Conservation (phyloP, 306 rosid species). For the Boehmeria nivea region DNA sequence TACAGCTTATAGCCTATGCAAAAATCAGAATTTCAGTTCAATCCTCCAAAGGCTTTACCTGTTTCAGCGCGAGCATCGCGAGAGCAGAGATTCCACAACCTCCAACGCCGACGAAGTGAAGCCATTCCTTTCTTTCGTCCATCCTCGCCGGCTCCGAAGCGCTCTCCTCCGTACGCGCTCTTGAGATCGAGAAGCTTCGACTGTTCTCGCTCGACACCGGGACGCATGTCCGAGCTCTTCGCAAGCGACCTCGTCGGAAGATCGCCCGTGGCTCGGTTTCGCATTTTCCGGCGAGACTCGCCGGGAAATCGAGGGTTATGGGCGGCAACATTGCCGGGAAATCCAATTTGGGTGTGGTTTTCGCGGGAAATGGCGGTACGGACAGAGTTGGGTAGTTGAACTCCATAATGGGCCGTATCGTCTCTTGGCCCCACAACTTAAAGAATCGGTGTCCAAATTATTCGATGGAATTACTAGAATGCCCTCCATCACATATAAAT, state of each 20-base stretch:
- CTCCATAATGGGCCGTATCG: not conserved
- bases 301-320: slow-evolving; percentile 1
- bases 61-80: slow-evolving; percentile 28
- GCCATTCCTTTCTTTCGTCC: slow-evolving; percentile 14
- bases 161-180: slow-evolving; percentile 6
- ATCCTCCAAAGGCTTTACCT: too few species aligned
- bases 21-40: not conserved
- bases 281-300: not conserved
- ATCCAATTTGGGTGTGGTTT: slow-evolving; percentile 5
- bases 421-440: too few species aligned
- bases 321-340: slow-evolving; percentile 7
- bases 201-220: not conserved
- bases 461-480: too few species aligned
- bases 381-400: not conserved
- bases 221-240: not conserved
- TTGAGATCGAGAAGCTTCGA: slow-evolving; percentile 3
- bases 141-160: not conserved
- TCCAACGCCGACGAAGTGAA: slow-evolving; percentile 36
- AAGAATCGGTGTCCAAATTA: too few species aligned
- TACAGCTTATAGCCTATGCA: too few species aligned
- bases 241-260: not conserved
- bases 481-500: too few species aligned
- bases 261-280: not conserved
- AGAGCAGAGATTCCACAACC: slow-evolving; percentile 36
- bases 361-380: slow-evolving; percentile 1